These are phyloP conservation scores for Boletus eberwhitei DNA, from an alignment of 768 basidiomycete species.

Conservation along the genomic window DNA sequence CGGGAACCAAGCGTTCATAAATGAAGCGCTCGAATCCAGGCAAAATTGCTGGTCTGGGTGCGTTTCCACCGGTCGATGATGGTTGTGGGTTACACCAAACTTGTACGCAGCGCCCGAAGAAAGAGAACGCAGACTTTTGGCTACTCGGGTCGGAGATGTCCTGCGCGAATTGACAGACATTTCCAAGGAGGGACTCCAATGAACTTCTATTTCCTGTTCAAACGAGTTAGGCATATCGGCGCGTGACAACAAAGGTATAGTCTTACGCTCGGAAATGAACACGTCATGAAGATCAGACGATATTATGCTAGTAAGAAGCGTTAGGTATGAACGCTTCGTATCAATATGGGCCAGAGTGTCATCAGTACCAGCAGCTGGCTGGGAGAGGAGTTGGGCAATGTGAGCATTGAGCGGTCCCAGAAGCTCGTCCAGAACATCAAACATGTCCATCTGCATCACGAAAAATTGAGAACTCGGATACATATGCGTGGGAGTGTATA, in stretches of 20 bases:
- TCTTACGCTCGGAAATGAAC: slow-evolving; percentile 80
- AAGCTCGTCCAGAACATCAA: slow-evolving; percentile 85
- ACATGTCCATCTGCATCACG: slow-evolving; percentile 66
- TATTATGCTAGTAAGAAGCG: slow-evolving; percentile 77
- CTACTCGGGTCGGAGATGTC: slow-evolving; percentile 73
- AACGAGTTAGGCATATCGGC: background rate
- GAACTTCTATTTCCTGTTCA: slow-evolving; percentile 55
- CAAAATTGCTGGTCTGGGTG: slow-evolving; percentile 39
- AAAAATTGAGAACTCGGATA: background rate
- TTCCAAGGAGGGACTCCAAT: slow-evolving; percentile 74
- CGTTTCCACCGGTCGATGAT: slow-evolving; percentile 33
- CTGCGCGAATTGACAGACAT: slow-evolving; percentile 66
- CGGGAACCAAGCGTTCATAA: slow-evolving; percentile 80
- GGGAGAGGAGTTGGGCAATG: slow-evolving; percentile 73
- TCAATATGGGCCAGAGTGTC: slow-evolving; percentile 74
- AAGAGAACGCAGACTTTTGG: slow-evolving; percentile 76
- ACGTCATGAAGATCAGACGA: slow-evolving; percentile 76
- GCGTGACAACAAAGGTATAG: slow-evolving; percentile 22
- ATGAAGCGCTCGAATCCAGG: slow-evolving; percentile 93
- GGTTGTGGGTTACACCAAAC: slow-evolving; percentile 62
- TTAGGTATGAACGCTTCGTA: slow-evolving; percentile 86
- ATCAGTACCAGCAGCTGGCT: slow-evolving; percentile 83
- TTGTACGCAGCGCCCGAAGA: slow-evolving; percentile 66
- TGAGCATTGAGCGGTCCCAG: slow-evolving; percentile 83
- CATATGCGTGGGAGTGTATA: background rate